Base-by-base conservation (phyloP, 164 flowering plant genomes). In the Stephania cephalantha region DNA sequence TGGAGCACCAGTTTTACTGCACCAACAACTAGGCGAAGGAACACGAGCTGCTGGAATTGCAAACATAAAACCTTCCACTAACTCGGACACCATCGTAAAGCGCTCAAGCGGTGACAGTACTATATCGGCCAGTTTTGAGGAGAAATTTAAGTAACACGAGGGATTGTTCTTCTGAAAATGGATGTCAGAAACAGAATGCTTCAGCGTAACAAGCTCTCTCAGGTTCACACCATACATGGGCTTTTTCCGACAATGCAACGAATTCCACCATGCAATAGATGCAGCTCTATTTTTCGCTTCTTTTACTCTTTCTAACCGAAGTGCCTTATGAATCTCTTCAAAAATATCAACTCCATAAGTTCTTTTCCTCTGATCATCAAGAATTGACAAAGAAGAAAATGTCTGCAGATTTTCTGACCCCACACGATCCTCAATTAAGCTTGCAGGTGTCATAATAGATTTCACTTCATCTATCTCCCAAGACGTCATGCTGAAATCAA, bases 251-350 rank as follows among this genome's bases (percentile, higher is more conserved):
- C 97, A 90, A 77, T 89, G 90, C 84, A 96, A 83, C n/a, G 94
- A 90, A 85, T 96, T 94, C 99, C 99, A 96, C 99, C 99, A 92
- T 65, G 97, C 93, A 84, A 92, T 83, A 67, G 95, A 83, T 77
- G 86, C 86, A 53, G 97, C 98, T 52, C 94, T 81, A 75, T 89
- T 89, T 80, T 83, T 87, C 17, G 87, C 91, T 82, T 96, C 83
- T 78, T 79, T 89, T 68, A 86, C 52, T 83, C 98, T 88, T 82
- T 91, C 98, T 79, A 86, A 93, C 77, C 78, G 70, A 70, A 96
- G 78, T 66, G 91, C 91, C 81, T 85, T 89, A 18, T 78, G 91
- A 65, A 96, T 88, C 77, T 94, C 94, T 80, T 88, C 92, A 85
- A 96, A 96, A 20, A 96, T 89, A 80, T 81, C 89, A 55, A 85